phyloP scores from a whole-genome alignment of 331 rosid species.

The Spiraea crenata region DNA sequence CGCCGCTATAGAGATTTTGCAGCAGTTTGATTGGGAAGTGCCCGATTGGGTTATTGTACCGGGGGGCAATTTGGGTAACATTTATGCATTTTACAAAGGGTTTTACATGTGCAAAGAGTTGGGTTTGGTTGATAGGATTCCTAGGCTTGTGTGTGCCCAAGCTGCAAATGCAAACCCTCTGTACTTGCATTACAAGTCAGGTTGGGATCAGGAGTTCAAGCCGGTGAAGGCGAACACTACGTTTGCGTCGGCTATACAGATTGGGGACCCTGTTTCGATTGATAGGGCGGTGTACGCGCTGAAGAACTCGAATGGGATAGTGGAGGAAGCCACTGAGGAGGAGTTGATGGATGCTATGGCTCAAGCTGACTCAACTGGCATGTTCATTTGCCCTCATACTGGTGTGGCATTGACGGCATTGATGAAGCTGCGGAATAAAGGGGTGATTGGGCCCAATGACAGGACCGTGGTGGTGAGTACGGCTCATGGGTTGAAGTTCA shows the following conservation, averaged over 20 bases:
- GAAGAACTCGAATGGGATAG: slow-evolving; percentile 62
- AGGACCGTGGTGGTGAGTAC: slow-evolving; percentile 80
- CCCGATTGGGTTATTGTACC: slow-evolving; percentile 88
- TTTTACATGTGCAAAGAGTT: slow-evolving; percentile 67
- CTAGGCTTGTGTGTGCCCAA: slow-evolving; percentile 85
- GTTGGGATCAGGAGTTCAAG: slow-evolving; percentile 65
- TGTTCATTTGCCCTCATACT: slow-evolving; percentile 82
- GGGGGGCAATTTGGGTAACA: slow-evolving; percentile 71
- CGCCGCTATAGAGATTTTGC: slow-evolving; percentile 76
- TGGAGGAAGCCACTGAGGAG: slow-evolving; percentile 85
- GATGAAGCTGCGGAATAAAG: slow-evolving; percentile 59
- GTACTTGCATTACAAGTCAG: slow-evolving; percentile 56
- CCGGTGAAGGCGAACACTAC: slow-evolving; percentile 52
- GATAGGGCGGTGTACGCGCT: slow-evolving; percentile 74
- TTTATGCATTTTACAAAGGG: slow-evolving; percentile 80
- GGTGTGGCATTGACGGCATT: slow-evolving; percentile 78
- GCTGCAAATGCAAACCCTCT: slow-evolving; percentile 79
- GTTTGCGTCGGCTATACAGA: slow-evolving; percentile 74
- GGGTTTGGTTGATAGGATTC: slow-evolving; percentile 71
- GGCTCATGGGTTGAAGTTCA: slow-evolving; percentile 79
- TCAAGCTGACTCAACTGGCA: slow-evolving; percentile 75
- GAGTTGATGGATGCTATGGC: slow-evolving; percentile 80
- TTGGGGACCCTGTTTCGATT: slow-evolving; percentile 80
- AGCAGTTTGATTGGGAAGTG: slow-evolving; percentile 81
- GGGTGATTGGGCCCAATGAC: slow-evolving; percentile 58